Base-by-base conservation (phyloP, 192 early-diverging fungal genomes). In the Linnemannia hyalina region DNA sequence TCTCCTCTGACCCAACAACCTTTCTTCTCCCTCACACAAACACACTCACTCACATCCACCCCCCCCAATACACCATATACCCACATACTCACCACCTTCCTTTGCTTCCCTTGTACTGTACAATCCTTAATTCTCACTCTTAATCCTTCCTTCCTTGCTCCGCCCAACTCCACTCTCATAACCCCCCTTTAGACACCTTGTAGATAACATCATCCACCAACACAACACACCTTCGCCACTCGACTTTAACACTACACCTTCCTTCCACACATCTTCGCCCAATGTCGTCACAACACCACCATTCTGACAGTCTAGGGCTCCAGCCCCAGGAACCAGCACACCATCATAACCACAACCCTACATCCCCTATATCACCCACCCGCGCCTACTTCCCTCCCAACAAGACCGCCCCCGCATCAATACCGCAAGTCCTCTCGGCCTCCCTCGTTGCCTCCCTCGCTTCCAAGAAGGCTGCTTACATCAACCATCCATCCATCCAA, bases 401-500 rank as follows among this genome's bases (percentile, higher is more conserved):
- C 23, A 85, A 85, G 68, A 65, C 78, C 38, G 32, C 55, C 0
- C 22, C 60, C n/a, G 29, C 60, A 16, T 23, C 57, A 47, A 41
- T 73, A 44, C 42, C 79, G 0, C 29, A 70, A n/a, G 41, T 70
- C 40, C 29, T 86, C 55, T 65, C 79, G 20, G 84, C 76, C 35
- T 74, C 80, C 23, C 52, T 81, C 4, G 84, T 80, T 16, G 49
- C 72, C 23, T 70, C 73, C 2, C 71, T 81, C n/a, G 71, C 52
- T 13, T 77, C 84, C 15, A 86, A 86, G 73, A 81, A 81, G 70
- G 75, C 29, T 2, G 60, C 75, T 7, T 86, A 78, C 29, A 81
- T 86, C 75, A 80, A 80, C 40, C 78, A 81, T 9, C 84, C 84
- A 2, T 81, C 84, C 1, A 86, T 86, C n/a, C 84, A 86, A 60